Evolutionary conservation across 495 filamentous ascomycete genomes (phyloP).

Genomic region (Hyaloscypha finlandica): DNA sequence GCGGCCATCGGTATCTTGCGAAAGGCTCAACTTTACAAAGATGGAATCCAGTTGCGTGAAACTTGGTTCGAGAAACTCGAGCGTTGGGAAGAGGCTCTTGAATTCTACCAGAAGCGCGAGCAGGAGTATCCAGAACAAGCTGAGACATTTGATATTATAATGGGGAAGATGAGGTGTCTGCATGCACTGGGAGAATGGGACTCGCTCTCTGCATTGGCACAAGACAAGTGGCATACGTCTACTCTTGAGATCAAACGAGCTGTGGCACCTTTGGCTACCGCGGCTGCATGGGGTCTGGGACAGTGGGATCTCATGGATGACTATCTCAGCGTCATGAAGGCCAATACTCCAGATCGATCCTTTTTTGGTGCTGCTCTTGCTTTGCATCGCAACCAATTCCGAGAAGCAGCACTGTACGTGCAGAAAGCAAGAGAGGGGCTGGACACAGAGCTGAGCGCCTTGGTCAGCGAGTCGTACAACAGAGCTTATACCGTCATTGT

Average conservation of each 20-base stretch:
- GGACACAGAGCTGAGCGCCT: conserved; percentile 90
- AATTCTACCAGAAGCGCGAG: conserved; percentile 80
- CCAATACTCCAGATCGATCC: conserved; percentile 85
- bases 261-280: conserved; percentile 91
- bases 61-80: conserved; percentile 99
- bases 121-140: conserved; percentile 63
- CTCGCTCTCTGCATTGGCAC: conserved; percentile 78
- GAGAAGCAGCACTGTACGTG: conserved; percentile 81
- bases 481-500: conserved; percentile 95
- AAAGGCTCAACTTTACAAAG: conserved; percentile 90
- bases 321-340: conserved; percentile 92
- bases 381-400: conserved; percentile 92
- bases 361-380: conserved; percentile 97
- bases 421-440: conserved; percentile 90
- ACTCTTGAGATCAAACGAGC: conserved; percentile 77
- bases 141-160: conserved; percentile 81
- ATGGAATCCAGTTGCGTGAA: conserved; percentile 87
- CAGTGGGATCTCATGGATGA: conserved; percentile 98
- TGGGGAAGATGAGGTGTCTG: conserved; percentile 99
- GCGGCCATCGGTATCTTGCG: conserved; percentile 95
- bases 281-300: conserved; percentile 94
- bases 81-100: conserved; percentile 97
- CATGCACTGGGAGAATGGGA: conserved; percentile 99
- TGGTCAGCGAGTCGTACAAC: conserved; percentile 95
- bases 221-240: conserved; percentile 91